phyloP scores from a whole-genome alignment of 306 rosid genomes.

The Adenanthera pavonina region DNA sequence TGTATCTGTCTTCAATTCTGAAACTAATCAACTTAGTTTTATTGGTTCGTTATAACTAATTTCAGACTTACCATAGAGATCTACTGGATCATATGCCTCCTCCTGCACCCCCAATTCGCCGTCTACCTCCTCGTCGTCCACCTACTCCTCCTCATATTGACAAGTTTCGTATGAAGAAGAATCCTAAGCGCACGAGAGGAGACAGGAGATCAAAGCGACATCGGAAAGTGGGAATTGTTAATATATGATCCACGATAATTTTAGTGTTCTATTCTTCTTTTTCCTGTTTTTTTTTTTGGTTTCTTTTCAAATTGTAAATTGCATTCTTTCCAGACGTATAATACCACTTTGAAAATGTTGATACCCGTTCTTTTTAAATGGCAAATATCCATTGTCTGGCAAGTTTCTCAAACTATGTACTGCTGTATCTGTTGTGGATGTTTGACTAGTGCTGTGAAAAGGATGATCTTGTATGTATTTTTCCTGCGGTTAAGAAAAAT shows the following conservation, averaged over 20 bases:
- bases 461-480: not conserved
- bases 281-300: not conserved
- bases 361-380: slow-evolving; percentile 54
- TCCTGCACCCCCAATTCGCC: slow-evolving; percentile 46
- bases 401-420: slow-evolving; percentile 17
- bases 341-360: slow-evolving; percentile 53
- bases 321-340: slow-evolving; percentile 52
- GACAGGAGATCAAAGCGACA: slow-evolving; percentile 69
- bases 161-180: slow-evolving; percentile 59
- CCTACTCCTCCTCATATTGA: slow-evolving; percentile 16
- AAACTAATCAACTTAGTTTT: slow-evolving; percentile 15
- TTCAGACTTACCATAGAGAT: slow-evolving; percentile 83
- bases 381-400: slow-evolving; percentile 47
- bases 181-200: slow-evolving; percentile 59
- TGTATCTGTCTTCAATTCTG: not conserved
- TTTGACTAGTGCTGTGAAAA: not conserved
- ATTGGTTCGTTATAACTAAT: slow-evolving; percentile 34
- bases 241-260: slow-evolving; percentile 48
- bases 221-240: slow-evolving; percentile 63
- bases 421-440: not conserved
- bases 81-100: slow-evolving; percentile 83
- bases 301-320: slow-evolving; percentile 51
- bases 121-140: slow-evolving; percentile 37
- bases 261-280: slow-evolving; percentile 39
- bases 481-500: not conserved